Base-by-base conservation (phyloP, 176 grass and related monocot genomes). In the Aegilops bicornis region DNA sequence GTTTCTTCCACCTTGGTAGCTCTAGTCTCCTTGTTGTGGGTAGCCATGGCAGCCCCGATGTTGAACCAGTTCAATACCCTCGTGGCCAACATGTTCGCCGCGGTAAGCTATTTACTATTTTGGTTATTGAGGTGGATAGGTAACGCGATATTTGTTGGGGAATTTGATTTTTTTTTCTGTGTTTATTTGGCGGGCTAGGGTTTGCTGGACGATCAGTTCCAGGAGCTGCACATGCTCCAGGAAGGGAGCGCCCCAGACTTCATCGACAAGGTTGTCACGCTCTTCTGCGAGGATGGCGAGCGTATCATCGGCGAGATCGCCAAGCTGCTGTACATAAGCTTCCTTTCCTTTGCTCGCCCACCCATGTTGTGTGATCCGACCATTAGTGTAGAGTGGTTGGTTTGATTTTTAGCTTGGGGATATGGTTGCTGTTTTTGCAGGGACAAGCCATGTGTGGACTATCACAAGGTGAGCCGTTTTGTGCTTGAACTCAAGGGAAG, bases 281-380 rank as follows among this genome's bases (percentile, higher is more conserved):
- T 92, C 79, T 97, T 94, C 81, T 94, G 88, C 54, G 69, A 91
- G 4, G 92, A 97, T 27, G 82, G 88, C 7, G 87, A 88, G 29
- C 83, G 82, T 15, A 91, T 91, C 80, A 74, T 97, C 5, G 12
- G 62, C 12, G 84, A 91, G 74, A 66, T 97, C 59, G 4, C 87
- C 20, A 78, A 37, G 8, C 79, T 82, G 42, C 22, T 97, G 90
- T 97, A 79, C 13, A 64, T 32, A 4, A 77, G 69, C 27, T 69
- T 36, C 19, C 11, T 70, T 62, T 22, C 60, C 16, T 35, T 23
- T 9, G 13, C 45, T 14, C 4, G 3, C 45, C 13, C 45, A 12
- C 45, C 45, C 45, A 48, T 48, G 45, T 48, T 48, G 13, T 48
- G 45, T 45, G 48, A 48, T 62, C 22, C 11, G 25, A 69, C 29